Conservation (phyloP, 768 basidiomycete genomes). For the Tephrocybe sp. region DNA sequence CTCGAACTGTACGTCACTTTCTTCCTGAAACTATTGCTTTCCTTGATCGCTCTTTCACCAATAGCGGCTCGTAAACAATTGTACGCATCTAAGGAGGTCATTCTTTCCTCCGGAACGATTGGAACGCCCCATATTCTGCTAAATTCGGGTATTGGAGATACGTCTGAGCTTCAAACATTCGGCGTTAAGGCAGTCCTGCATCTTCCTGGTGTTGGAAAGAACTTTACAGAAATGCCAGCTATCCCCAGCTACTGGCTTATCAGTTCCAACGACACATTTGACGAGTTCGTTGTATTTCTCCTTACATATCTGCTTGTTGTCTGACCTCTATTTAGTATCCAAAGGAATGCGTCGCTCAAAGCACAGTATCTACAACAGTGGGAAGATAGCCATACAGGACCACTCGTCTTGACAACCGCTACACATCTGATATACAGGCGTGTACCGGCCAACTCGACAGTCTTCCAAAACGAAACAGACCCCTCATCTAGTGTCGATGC, state of each 20-base stretch:
- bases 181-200: constrained; percentile 23
- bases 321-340: neutral
- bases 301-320: neutral
- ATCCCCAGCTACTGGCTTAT: constrained; percentile 21
- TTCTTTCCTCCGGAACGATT: constrained; percentile 27
- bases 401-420: neutral
- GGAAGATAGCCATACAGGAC: constrained; percentile 5
- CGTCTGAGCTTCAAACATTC: constrained; percentile 14
- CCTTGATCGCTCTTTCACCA: neutral
- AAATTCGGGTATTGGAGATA: constrained; percentile 36
- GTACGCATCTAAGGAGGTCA: constrained; percentile 7
- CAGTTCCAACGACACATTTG: constrained; percentile 25
- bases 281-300: constrained; percentile 6
- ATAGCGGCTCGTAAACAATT: constrained; percentile 4
- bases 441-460: constrained; percentile 13
- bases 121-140: constrained; percentile 32
- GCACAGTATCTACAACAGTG: constrained; percentile 19
- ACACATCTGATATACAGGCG: constrained; percentile 23
- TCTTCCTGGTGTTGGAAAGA: constrained; percentile 27
- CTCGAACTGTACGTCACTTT: neutral
- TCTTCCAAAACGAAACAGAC: constrained; percentile 20
- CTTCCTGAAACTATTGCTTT: neutral
- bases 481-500: constrained; percentile 24
- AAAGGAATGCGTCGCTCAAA: constrained; percentile 9
- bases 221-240: constrained; percentile 27